Evolutionary conservation across 2,329 filamentous ascomycete species (phyloP), one percentile per base, ranked within the genome.

Genomic region (Zasmidium citrigriseum): DNA sequence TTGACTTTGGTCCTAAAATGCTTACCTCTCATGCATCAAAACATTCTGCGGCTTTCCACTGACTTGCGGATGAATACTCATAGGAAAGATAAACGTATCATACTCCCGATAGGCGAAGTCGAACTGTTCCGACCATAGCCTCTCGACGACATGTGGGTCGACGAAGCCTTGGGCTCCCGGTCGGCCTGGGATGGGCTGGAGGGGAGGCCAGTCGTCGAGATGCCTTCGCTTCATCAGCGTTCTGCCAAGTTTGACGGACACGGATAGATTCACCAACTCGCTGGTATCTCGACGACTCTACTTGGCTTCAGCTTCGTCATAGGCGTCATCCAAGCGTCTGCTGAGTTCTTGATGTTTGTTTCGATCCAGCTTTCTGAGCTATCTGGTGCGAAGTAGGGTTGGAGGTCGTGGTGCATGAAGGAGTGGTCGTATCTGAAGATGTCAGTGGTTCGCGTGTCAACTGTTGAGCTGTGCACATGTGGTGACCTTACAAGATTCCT

Each of bases 321-420:
- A 5, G 74, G 74, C 21, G 53, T 59, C 75, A 77, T 77, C 75
- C 74, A 77, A 20, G 64, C 58, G 0, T 69, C 69, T 2, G 75
- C 72, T 1, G 68, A 60, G 29, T 73, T 69, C 11, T 59, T 58
- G 16, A 64, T 41, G 57, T 77, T 61, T 1, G 74, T 76, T 48
- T 72, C 67, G 11, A 68, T 62, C 66, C 66, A 71, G 18, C 41
- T 7, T 55, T 71, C 68, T 41, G 63, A 58, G 11, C 56, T 60
- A 20, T 69, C 63, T 5, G 68, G 68, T 4, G 68, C 67, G 10
- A 41, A 71, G 55, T 68, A 71, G 11, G 73, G 73, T 60, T 79
- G 76, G 14, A 73, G 73, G 64, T 80, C 79, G 63, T 80, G 77
- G 62, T 80, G 78, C 77, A 80, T 78, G 66, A 80, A 78, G 2